Conservation (phyloP, 78 protist species). For the Dictyostelium firmibasis region DNA sequence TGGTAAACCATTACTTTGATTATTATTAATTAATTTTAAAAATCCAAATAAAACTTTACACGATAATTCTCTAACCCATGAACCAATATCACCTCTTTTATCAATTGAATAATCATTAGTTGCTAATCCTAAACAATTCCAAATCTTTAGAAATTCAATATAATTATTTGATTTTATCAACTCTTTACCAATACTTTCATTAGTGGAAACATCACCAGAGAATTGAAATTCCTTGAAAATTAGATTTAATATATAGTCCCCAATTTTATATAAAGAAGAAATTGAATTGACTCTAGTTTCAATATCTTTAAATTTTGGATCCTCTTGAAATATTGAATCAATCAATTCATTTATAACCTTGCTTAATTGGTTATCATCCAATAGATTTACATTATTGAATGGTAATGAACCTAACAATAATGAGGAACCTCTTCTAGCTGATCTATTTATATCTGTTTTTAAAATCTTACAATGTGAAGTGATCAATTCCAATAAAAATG, state of each 20-base stretch:
- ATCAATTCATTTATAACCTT: constrained; percentile 16
- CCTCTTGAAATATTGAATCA: constrained; percentile 28
- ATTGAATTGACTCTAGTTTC: constrained; percentile 92
- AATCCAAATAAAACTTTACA: constrained; percentile 15
- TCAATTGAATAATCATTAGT: constrained; percentile 76
- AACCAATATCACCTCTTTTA: constrained; percentile 85
- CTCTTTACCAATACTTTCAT: neutral
- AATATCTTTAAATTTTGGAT: constrained; percentile 83
- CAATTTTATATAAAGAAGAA: constrained; percentile 1
- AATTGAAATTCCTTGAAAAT: neutral
- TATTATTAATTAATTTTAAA: neutral
- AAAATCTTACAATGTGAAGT: neutral
- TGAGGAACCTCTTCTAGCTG: constrained; percentile 76
- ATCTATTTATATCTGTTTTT: constrained; percentile 23
- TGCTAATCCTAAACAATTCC: neutral
- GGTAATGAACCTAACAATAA: constrained; percentile 74
- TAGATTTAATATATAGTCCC: neutral
- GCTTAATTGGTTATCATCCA: neutral
- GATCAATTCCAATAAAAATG: neutral
- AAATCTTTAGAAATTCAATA: neutral
- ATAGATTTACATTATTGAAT: neutral
- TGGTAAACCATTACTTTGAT: neutral
- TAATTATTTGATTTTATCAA: neutral
- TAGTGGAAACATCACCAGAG: too few relatives aligned
- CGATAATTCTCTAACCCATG: constrained; percentile 87